These are phyloP conservation scores for Colletotrichum shisoi DNA, from an alignment of 2,329 filamentous ascomycete species.

Conservation along the genomic window DNA sequence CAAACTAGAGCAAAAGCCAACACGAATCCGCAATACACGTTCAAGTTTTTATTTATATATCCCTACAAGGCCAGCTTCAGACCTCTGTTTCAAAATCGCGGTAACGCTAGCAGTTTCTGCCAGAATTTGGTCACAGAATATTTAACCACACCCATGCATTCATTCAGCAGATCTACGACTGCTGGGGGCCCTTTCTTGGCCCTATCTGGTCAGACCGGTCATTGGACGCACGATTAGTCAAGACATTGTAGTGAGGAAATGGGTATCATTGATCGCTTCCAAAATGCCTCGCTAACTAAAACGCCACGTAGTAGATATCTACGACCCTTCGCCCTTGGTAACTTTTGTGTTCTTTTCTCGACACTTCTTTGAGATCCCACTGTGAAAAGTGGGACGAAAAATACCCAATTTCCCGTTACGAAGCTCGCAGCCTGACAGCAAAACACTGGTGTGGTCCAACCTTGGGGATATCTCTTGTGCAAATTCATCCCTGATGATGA, in stretches of 20 bases:
- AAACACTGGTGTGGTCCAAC: neutral
- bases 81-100: neutral
- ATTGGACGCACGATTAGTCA: neutral
- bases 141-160: neutral
- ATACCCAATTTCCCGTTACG: neutral
- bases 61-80: no score
- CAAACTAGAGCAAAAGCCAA: no score
- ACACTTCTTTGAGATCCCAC: neutral
- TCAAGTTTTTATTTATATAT: no score
- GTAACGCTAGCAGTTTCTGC: neutral
- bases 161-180: neutral
- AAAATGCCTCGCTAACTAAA: neutral
- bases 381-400: neutral
- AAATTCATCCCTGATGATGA: slow-evolving; percentile 9
- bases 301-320: neutral
- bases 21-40: no score
- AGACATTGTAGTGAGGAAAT: neutral
- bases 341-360: slow-evolving; percentile 15
- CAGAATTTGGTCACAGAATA: neutral
- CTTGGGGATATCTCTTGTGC: neutral
- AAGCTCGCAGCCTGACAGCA: neutral
- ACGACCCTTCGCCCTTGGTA: neutral
- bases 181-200: no score
- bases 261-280: slow-evolving; percentile 18
- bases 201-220: no score